Conservation (phyloP, 345 rosid species). For the Lepidium sativum region DNA sequence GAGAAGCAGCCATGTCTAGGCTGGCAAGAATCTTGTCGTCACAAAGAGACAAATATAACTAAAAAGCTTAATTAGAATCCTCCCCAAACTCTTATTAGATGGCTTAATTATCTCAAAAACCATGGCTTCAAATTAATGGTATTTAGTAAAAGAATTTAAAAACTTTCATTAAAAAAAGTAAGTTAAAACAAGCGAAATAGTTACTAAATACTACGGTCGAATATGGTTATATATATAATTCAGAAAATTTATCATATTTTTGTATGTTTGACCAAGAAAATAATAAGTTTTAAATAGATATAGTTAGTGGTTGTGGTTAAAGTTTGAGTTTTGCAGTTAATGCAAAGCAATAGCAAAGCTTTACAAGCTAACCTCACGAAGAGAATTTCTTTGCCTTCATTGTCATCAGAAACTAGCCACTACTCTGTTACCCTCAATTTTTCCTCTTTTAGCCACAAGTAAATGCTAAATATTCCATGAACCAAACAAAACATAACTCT, state of each 20-base stretch:
- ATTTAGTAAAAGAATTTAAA: too few species aligned
- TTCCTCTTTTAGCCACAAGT: neutral
- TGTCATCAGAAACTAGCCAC: neutral
- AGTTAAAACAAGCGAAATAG: too few species aligned
- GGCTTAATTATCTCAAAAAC: neutral
- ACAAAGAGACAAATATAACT: slow-evolving; percentile 14
- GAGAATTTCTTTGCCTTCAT: neutral
- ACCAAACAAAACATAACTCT: neutral
- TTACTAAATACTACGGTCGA: too few species aligned
- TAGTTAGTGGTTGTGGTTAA: neutral
- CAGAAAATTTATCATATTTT: too few species aligned
- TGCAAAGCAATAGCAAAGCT: neutral
- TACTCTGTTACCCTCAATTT: neutral
- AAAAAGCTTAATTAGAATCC: neutral
- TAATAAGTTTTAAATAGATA: neutral
- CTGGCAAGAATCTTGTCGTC: slow-evolving; percentile 17
- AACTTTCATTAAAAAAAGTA: too few species aligned
- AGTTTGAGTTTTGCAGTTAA: neutral
- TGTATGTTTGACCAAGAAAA: too few species aligned
- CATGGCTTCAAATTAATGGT: too few species aligned
- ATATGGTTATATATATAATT: too few species aligned
- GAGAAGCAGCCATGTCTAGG: slow-evolving; percentile 23
- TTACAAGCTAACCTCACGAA: neutral
- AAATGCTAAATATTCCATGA: neutral
- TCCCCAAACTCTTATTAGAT: slow-evolving; percentile 3